Percentiles rank a stretch among this genome's conserved stretches.
phyloP scores from a whole-genome alignment of 441 rosid genomes.

The Jatropha multifida region DNA sequence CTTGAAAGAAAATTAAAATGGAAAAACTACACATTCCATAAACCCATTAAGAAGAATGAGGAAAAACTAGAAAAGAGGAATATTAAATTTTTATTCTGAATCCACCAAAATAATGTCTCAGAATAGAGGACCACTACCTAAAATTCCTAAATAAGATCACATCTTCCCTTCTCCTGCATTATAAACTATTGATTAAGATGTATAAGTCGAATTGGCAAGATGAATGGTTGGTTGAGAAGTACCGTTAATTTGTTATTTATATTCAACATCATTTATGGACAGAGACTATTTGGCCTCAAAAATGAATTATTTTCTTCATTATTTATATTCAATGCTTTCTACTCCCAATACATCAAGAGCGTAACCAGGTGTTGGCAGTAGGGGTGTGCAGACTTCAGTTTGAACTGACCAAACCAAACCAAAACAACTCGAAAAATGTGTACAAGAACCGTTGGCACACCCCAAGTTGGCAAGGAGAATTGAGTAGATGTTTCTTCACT shows the following conservation, averaged over 20 bases:
- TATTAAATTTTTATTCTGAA: background rate
- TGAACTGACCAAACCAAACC: too few species aligned
- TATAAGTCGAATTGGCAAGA: background rate
- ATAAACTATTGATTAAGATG: background rate
- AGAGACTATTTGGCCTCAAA: background rate
- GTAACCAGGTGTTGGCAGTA: too few species aligned
- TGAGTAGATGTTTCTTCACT: too few species aligned
- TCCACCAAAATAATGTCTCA: background rate
- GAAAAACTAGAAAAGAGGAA: background rate
- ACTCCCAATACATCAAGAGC: background rate
- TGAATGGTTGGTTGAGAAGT: background rate
- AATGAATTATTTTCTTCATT: background rate
- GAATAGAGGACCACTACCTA: background rate
- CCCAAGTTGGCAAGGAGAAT: too few species aligned
- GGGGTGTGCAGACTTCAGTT: too few species aligned
- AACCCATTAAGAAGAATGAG: background rate
- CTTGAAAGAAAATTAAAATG: slow-evolving; percentile 17
- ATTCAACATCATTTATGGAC: background rate
- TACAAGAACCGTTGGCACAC: too few species aligned
- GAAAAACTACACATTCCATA: slow-evolving; percentile 5
- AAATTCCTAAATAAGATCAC: background rate
- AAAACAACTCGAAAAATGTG: too few species aligned
- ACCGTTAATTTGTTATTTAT: background rate
- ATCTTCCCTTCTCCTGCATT: background rate
- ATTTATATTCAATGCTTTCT: background rate